Base-by-base conservation (phyloP, 2,329 filamentous ascomycete genomes). In the Phyllosticta citriasiana region DNA sequence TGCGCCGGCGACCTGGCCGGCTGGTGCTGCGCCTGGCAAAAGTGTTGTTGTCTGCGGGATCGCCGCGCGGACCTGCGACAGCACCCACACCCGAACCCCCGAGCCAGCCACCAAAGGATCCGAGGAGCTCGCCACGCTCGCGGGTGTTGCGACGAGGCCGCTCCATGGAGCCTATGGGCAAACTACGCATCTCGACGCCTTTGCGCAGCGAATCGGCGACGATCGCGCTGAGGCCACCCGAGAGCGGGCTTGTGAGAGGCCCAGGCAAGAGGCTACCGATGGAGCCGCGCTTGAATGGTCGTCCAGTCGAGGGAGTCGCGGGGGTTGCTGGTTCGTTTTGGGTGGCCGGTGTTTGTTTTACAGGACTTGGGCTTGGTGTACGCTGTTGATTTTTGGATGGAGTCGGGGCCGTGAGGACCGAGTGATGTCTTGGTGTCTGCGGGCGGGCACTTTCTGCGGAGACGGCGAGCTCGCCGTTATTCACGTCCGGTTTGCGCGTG, bases 161-260 rank as follows among this genome's bases (percentile, higher is more conserved):
- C n/a, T 27, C 53, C 24, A 33, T 8, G 26, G 27, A 19, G 3
- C 30, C 22, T 53, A 53, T 27, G 14, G 57, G 7, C 19, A 57
- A 40, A 16, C 53, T 56, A 14, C 59, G 35, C 59, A 61, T 54
- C 27, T 61, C 59, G 22, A 61, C 76, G 14, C 82, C 81, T 16
- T 82, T 80, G n/a, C 84, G 79, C 26, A 87, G 75, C 24, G 84
- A 80, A 64, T 88, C 85, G 8, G 84, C 85, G 5, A 88, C 83
- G 55, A 88, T 81, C 1, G 82, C 85, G 68, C 79, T 83, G 16
- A 88, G 76, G 0, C 81, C 81, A 1, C 79, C 81, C 2, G 81
- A 84, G 1, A 88, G 75, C 0, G 86, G 84, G 30, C 81, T 81
- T 1, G 85, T 78, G 4, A 88, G 77, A 47, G 88, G 75, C 47